phyloP scores from a whole-genome alignment of 164 flowering plant species.

The Tinospora cordifolia region DNA sequence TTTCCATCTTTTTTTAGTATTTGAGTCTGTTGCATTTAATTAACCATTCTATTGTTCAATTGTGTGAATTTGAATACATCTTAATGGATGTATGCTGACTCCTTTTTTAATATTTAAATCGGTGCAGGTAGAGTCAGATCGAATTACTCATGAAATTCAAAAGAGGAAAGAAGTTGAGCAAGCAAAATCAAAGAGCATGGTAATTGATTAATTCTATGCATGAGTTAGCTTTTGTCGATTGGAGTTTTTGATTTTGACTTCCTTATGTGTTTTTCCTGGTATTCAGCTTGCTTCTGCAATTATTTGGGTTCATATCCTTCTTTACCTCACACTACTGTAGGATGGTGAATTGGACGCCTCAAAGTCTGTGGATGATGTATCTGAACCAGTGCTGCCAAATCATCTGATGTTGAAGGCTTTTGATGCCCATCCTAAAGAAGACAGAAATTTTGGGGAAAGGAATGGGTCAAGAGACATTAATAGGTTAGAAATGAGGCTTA shows the following conservation, averaged over 20 bases:
- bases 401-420: constrained; percentile 21
- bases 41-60: background rate
- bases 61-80: background rate
- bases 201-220: constrained; percentile 42
- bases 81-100: background rate
- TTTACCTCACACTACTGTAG: constrained; percentile 99
- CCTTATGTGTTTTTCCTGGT: constrained; percentile 51
- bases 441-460: constrained; percentile 32
- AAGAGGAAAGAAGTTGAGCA: constrained; percentile 53
- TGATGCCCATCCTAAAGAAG: constrained; percentile 28
- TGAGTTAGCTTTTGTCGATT: constrained; percentile 26
- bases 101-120: background rate
- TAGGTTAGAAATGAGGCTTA: constrained; percentile 33
- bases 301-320: constrained; percentile 98
- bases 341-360: constrained; percentile 39
- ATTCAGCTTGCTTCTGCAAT: constrained; percentile 99
- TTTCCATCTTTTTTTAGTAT: background rate
- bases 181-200: constrained; percentile 57
- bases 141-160: constrained; percentile 61
- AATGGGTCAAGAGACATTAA: constrained; percentile 46
- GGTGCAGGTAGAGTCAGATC: constrained; percentile 63
- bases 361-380: constrained; percentile 26
- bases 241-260: constrained; percentile 48
- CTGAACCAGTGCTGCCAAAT: constrained; percentile 31
- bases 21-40: background rate